These are phyloP conservation scores for Boletus subcaerulescens DNA, from an alignment of 768 basidiomycete genomes.

Conservation along the genomic window DNA sequence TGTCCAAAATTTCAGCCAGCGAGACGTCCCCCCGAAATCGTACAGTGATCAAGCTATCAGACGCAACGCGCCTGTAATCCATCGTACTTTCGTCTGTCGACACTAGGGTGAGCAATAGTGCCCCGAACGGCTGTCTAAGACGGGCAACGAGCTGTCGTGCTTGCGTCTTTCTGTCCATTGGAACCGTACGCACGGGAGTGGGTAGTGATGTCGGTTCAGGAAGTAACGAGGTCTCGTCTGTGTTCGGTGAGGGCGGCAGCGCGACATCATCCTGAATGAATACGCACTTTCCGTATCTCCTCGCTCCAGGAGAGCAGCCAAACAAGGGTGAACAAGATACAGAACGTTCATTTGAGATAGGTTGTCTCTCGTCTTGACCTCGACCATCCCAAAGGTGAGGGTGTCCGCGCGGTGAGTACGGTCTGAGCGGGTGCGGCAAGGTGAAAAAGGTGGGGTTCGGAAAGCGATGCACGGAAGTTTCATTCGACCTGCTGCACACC, in stretches of 20 bases:
- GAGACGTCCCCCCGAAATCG: background rate
- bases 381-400: background rate
- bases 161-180: background rate
- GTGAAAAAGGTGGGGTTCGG: background rate
- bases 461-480: conserved; percentile 3
- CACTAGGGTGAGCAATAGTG: background rate
- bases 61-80: conserved; percentile 1
- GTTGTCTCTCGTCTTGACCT: background rate
- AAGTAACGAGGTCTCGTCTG: background rate
- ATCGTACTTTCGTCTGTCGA: background rate
- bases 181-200: background rate
- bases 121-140: background rate
- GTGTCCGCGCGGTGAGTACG: background rate
- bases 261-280: too few species aligned
- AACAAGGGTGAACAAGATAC: background rate
- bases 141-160: background rate
- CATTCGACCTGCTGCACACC: conserved; percentile 1
- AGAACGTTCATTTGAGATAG: background rate
- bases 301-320: background rate
- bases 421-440: background rate
- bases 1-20: background rate
- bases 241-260: background rate
- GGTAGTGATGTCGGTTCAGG: background rate
- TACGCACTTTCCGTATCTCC: background rate
- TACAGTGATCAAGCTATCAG: conserved; percentile 1